Evolutionary conservation across 2,329 filamentous ascomycete genomes (phyloP).

Genomic region (Paracoccidioides brasiliensis): DNA sequence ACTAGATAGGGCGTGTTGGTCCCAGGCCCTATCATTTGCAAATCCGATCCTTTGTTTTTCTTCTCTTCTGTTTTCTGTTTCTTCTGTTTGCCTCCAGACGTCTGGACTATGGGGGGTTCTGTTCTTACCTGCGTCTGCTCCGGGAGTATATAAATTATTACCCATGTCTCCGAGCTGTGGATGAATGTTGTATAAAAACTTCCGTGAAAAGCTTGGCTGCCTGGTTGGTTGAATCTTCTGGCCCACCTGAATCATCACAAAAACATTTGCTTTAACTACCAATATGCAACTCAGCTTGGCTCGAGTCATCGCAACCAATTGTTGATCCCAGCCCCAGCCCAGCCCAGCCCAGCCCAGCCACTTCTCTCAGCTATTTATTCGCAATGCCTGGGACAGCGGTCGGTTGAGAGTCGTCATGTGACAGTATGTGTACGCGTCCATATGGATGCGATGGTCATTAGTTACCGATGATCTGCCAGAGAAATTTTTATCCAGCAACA

Average conservation of each 20-base stretch:
- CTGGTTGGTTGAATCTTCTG: not conserved
- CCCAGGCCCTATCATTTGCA: not conserved
- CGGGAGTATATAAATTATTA: not conserved
- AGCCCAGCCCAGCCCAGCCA: too few species aligned
- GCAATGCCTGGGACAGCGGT: too few species aligned
- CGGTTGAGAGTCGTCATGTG: too few species aligned
- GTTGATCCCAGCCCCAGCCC: too few species aligned
- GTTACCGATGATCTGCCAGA: too few species aligned
- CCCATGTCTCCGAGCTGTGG: not conserved
- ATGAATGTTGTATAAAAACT: not conserved
- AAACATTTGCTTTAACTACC: not conserved
- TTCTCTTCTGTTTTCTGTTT: not conserved
- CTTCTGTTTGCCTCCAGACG: not conserved
- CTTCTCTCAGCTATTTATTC: too few species aligned
- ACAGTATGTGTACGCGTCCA: too few species aligned
- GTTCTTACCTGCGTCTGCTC: not conserved
- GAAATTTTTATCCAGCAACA: not conserved
- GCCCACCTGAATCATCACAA: not conserved
- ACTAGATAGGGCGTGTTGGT: conserved; percentile 3
- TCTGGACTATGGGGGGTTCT: not conserved
- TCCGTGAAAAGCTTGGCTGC: not conserved
- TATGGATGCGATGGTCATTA: too few species aligned
- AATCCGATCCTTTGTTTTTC: not conserved
- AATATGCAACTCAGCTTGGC: too few species aligned
- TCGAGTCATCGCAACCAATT: too few species aligned